These are phyloP conservation scores for Bruguiera sexangula DNA, from an alignment of 345 rosid species.

Conservation along the genomic window DNA sequence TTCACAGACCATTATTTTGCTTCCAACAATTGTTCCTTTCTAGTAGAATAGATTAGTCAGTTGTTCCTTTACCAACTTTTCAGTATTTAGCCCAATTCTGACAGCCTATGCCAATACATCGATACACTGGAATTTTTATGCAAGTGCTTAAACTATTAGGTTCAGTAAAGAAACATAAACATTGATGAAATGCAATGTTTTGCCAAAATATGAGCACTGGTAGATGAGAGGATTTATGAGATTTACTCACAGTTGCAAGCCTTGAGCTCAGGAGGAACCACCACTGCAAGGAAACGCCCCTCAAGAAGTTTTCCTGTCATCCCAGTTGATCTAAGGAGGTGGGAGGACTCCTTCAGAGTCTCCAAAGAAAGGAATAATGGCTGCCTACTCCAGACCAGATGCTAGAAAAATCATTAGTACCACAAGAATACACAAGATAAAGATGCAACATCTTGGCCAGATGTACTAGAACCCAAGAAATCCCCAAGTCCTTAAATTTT, in stretches of 20 bases:
- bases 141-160: too few relatives aligned
- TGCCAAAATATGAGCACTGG: constrained; percentile 10
- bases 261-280: constrained; percentile 42
- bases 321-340: constrained; percentile 91
- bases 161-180: too few relatives aligned
- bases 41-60: too few relatives aligned
- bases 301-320: constrained; percentile 98
- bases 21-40: too few relatives aligned
- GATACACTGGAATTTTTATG: too few relatives aligned
- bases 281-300: constrained; percentile 96
- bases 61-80: too few relatives aligned
- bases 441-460: background rate
- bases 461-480: background rate
- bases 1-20: too few relatives aligned
- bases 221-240: too few relatives aligned
- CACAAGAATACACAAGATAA: background rate
- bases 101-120: too few relatives aligned
- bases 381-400: constrained; percentile 41
- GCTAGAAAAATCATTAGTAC: background rate
- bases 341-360: constrained; percentile 87
- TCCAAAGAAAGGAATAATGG: constrained; percentile 95
- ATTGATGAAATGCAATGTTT: too few relatives aligned
- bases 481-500: background rate
- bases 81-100: too few relatives aligned
- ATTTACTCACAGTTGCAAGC: too few relatives aligned